phyloP scores from a whole-genome alignment of 2,329 filamentous ascomycete species.

The Talaromyces amestolkiae region DNA sequence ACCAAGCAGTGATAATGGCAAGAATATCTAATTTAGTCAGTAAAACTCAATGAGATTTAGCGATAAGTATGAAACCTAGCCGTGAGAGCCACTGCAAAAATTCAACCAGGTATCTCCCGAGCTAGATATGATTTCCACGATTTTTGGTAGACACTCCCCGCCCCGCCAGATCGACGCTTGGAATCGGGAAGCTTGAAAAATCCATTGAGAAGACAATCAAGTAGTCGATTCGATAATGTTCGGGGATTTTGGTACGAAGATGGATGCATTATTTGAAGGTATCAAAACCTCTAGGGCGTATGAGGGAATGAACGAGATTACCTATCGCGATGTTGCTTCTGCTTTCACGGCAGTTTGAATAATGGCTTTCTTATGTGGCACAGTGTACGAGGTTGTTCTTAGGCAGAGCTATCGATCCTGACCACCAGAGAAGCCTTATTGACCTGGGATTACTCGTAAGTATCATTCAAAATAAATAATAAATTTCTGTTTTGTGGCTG shows the following conservation, averaged over 20 bases:
- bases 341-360: background rate
- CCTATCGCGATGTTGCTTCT: too few species aligned
- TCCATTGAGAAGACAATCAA: background rate
- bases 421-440: background rate
- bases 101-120: background rate
- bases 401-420: background rate
- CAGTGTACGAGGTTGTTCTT: background rate
- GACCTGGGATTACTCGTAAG: too few species aligned
- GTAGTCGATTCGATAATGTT: background rate
- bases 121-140: background rate
- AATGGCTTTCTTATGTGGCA: background rate
- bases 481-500: background rate
- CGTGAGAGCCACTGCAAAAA: background rate
- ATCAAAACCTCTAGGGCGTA: background rate
- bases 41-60: background rate
- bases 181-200: background rate
- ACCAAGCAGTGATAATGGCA: constrained; percentile 4
- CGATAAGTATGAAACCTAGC: background rate
- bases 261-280: background rate
- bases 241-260: background rate
- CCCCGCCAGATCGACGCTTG: background rate
- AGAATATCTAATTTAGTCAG: background rate
- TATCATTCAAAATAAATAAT: too few species aligned
- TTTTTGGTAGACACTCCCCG: background rate
- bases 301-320: too few species aligned